Evolutionary conservation across 2,329 filamentous ascomycete genomes (phyloP).

Genomic region (Xylaria sp.): DNA sequence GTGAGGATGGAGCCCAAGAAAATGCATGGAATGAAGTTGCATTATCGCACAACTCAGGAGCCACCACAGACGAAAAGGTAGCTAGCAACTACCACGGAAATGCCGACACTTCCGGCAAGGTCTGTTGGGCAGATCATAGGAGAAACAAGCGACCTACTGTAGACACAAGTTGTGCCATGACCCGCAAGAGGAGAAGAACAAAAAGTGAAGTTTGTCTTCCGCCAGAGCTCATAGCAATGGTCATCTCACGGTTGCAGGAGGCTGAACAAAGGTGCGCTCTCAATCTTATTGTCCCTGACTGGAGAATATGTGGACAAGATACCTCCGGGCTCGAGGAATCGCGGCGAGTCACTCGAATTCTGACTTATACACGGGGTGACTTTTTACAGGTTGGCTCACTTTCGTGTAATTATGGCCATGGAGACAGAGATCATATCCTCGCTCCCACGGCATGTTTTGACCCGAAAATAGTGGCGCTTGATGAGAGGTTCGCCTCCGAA

Average conservation of each 20-base stretch:
- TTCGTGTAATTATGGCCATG: constrained; percentile 31
- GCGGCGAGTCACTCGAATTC: constrained; percentile 31
- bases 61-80: background rate
- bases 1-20: background rate
- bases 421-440: constrained; percentile 38
- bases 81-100: background rate
- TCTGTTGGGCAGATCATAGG: background rate
- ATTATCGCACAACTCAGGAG: background rate
- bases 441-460: constrained; percentile 38
- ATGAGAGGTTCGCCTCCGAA: constrained; percentile 34
- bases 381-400: constrained; percentile 30
- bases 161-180: background rate
- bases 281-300: constrained; percentile 43
- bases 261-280: constrained; percentile 38
- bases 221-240: constrained; percentile 25
- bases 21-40: background rate
- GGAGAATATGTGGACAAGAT: constrained; percentile 36
- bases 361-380: constrained; percentile 40
- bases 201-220: constrained; percentile 8
- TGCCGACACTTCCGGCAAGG: background rate
- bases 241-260: constrained; percentile 16
- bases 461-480: constrained; percentile 25
- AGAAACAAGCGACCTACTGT: constrained; percentile 1
- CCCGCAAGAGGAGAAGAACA: constrained; percentile 7
- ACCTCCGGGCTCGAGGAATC: constrained; percentile 18